A percentile compares a stretch with the other conserved stretches of the same genome.
These are phyloP conservation scores for Spergularia azorica DNA, from an alignment of 179 eudicot species.

Conservation along the genomic window DNA sequence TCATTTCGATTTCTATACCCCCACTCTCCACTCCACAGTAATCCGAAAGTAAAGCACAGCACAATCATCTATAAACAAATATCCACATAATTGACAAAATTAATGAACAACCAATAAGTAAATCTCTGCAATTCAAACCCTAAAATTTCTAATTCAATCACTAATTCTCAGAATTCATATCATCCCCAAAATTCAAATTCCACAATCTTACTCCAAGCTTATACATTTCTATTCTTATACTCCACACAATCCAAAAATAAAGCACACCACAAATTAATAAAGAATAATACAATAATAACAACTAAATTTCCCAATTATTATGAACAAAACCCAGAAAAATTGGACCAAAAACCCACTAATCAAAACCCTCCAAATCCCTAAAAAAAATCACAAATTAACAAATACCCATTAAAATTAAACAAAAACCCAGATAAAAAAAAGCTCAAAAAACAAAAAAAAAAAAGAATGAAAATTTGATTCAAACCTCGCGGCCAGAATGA, in stretches of 20 bases:
- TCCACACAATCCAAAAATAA: background rate
- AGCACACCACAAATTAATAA: background rate
- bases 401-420: constrained; percentile 18
- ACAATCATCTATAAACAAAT: background rate
- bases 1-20: background rate
- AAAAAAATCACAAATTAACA: constrained; percentile 3
- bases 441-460: constrained; percentile 9
- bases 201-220: constrained; percentile 1
- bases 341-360: constrained; percentile 3
- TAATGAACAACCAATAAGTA: too few relatives aligned
- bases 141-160: background rate
- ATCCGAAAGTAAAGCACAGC: background rate
- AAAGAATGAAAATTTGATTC: background rate
- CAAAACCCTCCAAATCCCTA: background rate
- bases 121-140: background rate
- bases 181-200: background rate
- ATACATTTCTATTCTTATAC: background rate
- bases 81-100: too few relatives aligned
- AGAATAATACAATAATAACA: background rate
- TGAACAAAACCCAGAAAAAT: constrained; percentile 4
- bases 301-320: background rate
- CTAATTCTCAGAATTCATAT: too few relatives aligned
- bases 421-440: constrained; percentile 27
- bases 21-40: background rate
- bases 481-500: constrained; percentile 83